Percentiles rank a stretch among this genome's conserved stretches.
Conservation (phyloP, 345 rosid species). For the Lumnitzera littorea region DNA sequence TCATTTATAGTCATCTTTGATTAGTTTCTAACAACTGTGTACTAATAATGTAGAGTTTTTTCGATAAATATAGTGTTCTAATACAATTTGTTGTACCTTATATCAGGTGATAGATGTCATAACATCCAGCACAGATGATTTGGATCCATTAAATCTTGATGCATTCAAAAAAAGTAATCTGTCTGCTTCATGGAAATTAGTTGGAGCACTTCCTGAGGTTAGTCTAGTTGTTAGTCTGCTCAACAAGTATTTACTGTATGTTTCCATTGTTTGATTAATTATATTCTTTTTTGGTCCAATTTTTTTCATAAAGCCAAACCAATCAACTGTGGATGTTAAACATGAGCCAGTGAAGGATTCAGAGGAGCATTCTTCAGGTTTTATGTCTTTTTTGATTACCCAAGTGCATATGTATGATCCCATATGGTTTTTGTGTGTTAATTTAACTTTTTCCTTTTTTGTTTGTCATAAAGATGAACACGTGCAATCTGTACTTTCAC, state of each 20-base stretch:
- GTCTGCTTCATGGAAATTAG: conserved; percentile 71
- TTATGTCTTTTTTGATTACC: conserved; percentile 16
- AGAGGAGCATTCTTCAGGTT: conserved; percentile 10
- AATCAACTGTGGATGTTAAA: no score
- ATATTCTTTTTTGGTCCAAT: no score
- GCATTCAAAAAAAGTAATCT: conserved; percentile 63
- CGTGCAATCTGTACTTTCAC: conserved; percentile 45
- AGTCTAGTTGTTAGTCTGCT: conserved; percentile 10
- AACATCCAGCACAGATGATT: conserved; percentile 57
- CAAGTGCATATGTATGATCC: conserved; percentile 3
- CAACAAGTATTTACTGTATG: no score
- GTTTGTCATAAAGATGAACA: conserved; percentile 31
- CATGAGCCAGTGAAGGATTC: no score
- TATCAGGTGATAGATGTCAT: conserved; percentile 68
- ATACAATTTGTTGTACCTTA: background rate
- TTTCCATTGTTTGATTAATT: no score
- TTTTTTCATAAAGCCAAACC: no score
- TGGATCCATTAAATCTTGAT: conserved; percentile 82
- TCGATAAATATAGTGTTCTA: conserved; percentile 3
- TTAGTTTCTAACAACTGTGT: conserved; percentile 1
- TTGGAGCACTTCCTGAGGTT: conserved; percentile 44
- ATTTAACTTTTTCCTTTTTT: conserved; percentile 9
- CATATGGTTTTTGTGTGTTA: background rate
- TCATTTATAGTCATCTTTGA: conserved; percentile 5
- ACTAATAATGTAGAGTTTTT: background rate